These are phyloP conservation scores for Russula sp. DNA, from an alignment of 768 basidiomycete species.

Conservation along the genomic window DNA sequence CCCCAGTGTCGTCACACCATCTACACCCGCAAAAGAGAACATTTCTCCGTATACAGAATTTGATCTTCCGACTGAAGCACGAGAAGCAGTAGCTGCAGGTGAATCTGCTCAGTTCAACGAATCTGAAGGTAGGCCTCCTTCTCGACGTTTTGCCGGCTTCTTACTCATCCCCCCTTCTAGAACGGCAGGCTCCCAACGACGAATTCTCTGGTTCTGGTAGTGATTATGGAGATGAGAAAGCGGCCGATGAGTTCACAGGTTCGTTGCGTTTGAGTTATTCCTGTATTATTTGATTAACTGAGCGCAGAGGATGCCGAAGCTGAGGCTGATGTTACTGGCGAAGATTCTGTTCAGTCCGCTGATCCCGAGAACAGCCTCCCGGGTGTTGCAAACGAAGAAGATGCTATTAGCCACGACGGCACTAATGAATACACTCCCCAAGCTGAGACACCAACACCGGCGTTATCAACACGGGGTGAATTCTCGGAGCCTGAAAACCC, in stretches of 20 bases:
- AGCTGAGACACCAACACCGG: neutral
- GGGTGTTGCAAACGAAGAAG: neutral
- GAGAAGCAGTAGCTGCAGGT: neutral
- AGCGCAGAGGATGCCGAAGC: constrained; percentile 9
- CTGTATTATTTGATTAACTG: neutral
- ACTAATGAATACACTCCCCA: neutral
- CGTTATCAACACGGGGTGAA: neutral
- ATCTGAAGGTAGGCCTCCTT: constrained; percentile 1
- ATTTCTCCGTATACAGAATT: neutral
- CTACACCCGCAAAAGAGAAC: neutral
- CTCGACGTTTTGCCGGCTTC: neutral
- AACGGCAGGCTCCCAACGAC: neutral
- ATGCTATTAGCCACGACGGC: neutral
- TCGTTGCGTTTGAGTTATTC: neutral
- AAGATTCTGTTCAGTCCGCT: neutral
- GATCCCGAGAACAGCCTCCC: neutral
- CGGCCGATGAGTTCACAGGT: constrained; percentile 7
- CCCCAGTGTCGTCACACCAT: neutral
- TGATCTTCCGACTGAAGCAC: neutral
- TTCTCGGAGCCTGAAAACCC: neutral
- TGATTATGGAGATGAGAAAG: neutral
- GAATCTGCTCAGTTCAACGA: neutral
- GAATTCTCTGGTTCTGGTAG: constrained; percentile 1
- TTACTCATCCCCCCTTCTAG: neutral
- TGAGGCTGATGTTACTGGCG: constrained; percentile 5